Percentiles rank a stretch among this genome's conserved stretches.
Evolutionary conservation across 169 alveolate genomes (phyloP).

Genomic region (Ichthyophthirius multifiliis): DNA sequence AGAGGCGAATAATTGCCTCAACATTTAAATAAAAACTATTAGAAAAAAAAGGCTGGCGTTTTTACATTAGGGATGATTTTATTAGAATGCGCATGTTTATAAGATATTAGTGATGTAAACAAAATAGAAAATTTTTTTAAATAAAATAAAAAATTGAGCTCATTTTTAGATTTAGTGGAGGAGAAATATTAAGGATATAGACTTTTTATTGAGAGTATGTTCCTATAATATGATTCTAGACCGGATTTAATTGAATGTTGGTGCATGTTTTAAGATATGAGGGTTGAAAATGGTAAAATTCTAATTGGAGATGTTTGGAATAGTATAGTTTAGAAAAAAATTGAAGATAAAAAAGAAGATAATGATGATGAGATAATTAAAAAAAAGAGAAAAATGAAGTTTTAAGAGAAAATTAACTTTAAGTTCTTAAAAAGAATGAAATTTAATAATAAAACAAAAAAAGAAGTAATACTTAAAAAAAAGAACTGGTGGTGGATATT

Average conservation of each 20-base stretch:
- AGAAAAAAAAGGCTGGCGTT: background rate
- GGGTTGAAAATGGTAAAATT: background rate
- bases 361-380: too few relatives aligned
- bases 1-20: background rate
- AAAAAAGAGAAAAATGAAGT: too few relatives aligned
- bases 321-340: too few relatives aligned
- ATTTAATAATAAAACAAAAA: too few relatives aligned
- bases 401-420: too few relatives aligned
- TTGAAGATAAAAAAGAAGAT: too few relatives aligned
- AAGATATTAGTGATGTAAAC: background rate
- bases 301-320: background rate
- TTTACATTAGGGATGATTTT: constrained; percentile 3
- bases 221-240: background rate
- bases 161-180: background rate
- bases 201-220: background rate
- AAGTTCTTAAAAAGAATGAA: too few relatives aligned
- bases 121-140: background rate
- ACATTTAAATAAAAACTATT: background rate
- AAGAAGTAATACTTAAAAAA: too few relatives aligned
- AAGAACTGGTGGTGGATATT: too few relatives aligned
- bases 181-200: background rate
- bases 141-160: background rate
- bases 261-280: background rate
- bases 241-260: background rate
- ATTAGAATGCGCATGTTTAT: background rate